A percentile compares a stretch with the other conserved stretches of the same genome.
phyloP scores from a whole-genome alignment of 345 rosid genomes.

The Luvunga scandens region DNA sequence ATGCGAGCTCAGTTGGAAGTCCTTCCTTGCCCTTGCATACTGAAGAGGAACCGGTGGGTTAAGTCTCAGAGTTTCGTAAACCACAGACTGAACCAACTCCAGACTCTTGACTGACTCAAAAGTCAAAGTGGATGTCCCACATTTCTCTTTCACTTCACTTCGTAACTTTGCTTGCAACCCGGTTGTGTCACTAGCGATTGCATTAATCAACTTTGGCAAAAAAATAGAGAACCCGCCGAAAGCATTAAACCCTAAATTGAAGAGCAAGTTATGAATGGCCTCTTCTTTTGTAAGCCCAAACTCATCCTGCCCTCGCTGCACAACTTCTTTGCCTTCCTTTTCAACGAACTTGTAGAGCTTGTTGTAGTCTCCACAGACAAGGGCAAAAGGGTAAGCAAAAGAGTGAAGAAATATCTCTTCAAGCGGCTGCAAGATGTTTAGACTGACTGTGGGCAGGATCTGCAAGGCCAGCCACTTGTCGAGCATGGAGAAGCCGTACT shows the following conservation, averaged over 20 bases:
- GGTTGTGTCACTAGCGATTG: conserved; percentile 40
- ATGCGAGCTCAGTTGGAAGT: conserved; percentile 61
- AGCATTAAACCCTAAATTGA: conserved; percentile 74
- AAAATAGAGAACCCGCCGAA: conserved; percentile 83
- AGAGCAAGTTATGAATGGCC: conserved; percentile 61
- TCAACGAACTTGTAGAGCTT: conserved; percentile 52
- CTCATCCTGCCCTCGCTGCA: conserved; percentile 44
- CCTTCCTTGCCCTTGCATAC: conserved; percentile 75
- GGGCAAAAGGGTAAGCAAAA: conserved; percentile 57
- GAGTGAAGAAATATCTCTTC: conserved; percentile 82
- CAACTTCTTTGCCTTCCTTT: conserved; percentile 45
- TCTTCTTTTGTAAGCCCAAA: conserved; percentile 65
- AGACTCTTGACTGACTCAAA: conserved; percentile 59
- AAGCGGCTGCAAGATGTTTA: conserved; percentile 53
- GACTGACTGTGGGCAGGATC: conserved; percentile 51
- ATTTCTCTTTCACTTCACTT: conserved; percentile 48
- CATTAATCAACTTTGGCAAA: conserved; percentile 38
- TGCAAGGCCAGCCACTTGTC: conserved; percentile 67
- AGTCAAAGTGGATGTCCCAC: conserved; percentile 39
- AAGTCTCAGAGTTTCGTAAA: conserved; percentile 68
- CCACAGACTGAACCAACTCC: conserved; percentile 78
- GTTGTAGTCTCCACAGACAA: conserved; percentile 58
- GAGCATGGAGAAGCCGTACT: conserved; percentile 47
- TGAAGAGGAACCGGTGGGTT: conserved; percentile 76
- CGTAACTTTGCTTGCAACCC: conserved; percentile 56